Conservation (phyloP, 208 protist genomes). For the Trichomonas tenax region DNA sequence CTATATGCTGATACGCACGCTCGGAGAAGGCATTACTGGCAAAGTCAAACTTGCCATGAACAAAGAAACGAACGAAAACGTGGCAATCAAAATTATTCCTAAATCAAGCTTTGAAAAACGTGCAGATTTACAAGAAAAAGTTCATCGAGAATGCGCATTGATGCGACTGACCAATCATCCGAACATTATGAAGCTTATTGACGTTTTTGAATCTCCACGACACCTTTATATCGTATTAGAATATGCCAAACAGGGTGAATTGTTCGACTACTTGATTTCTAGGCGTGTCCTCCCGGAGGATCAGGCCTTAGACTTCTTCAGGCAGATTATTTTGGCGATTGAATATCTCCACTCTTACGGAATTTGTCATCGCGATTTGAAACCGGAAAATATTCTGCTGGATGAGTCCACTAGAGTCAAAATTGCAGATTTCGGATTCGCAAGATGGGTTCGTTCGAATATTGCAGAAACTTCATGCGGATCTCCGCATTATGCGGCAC, state of each 20-base stretch:
- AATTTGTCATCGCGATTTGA: conserved; percentile 30
- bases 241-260: conserved; percentile 86
- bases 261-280: conserved; percentile 97
- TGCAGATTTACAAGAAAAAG: background rate
- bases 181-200: background rate
- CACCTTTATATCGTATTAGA: conserved; percentile 46
- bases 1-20: background rate
- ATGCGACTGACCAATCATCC: background rate
- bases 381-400: conserved; percentile 26
- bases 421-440: conserved; percentile 34
- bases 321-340: background rate
- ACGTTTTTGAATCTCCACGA: background rate
- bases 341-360: background rate
- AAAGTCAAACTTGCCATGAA: conserved; percentile 1
- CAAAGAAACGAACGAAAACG: background rate
- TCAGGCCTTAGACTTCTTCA: conserved; percentile 66
- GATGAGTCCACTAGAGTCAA: conserved; percentile 10
- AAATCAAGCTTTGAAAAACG: background rate
- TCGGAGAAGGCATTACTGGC: background rate
- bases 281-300: conserved; percentile 57
- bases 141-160: background rate
- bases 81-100: conserved; percentile 14
- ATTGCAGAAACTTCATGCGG: conserved; percentile 61
- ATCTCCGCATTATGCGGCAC: conserved; percentile 66
- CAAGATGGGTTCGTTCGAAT: conserved; percentile 58